Evolutionary conservation across 2,329 filamentous ascomycete species (phyloP).

Genomic region (Colletotrichum chlorophyti): DNA sequence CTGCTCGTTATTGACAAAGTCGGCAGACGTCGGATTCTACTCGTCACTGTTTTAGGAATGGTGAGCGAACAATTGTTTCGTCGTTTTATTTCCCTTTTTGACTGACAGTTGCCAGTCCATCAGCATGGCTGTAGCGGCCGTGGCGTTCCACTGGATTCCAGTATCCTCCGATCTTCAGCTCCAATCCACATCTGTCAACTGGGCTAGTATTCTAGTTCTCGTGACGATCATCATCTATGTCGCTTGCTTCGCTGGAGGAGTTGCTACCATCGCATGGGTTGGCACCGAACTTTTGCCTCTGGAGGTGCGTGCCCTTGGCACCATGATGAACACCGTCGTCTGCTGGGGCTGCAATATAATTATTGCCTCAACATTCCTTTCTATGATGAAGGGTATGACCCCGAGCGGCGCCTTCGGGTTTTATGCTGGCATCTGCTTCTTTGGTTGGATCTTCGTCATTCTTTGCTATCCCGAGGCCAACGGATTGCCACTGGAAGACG

Average conservation of each 20-base stretch:
- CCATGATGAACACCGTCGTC: slow-evolving; percentile 55
- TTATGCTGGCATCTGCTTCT: slow-evolving; percentile 56
- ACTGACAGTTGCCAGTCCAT: slow-evolving; percentile 42
- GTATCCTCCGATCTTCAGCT: slow-evolving; percentile 49
- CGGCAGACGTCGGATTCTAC: slow-evolving; percentile 52
- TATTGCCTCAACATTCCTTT: slow-evolving; percentile 55
- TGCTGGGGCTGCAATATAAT: slow-evolving; percentile 57
- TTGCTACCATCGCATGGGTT: slow-evolving; percentile 56
- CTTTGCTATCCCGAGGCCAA: slow-evolving; percentile 62
- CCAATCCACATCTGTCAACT: slow-evolving; percentile 39
- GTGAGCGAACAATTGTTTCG: too few species aligned
- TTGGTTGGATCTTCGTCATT: slow-evolving; percentile 53
- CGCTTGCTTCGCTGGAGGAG: slow-evolving; percentile 52
- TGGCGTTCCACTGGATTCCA: slow-evolving; percentile 53
- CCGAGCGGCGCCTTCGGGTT: slow-evolving; percentile 59
- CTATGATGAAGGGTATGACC: slow-evolving; percentile 55
- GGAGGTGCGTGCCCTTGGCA: slow-evolving; percentile 54
- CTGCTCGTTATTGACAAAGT: slow-evolving; percentile 52
- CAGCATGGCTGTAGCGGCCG: slow-evolving; percentile 48
- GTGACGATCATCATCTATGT: slow-evolving; percentile 53
- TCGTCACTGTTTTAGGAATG: slow-evolving; percentile 52
- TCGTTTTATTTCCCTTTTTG: too few species aligned
- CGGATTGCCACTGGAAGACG: slow-evolving; percentile 60
- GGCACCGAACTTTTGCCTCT: slow-evolving; percentile 54
- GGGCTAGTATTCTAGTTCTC: slow-evolving; percentile 44